Base-by-base conservation (phyloP, 495 filamentous ascomycete species). In the Neurospora intermedia region DNA sequence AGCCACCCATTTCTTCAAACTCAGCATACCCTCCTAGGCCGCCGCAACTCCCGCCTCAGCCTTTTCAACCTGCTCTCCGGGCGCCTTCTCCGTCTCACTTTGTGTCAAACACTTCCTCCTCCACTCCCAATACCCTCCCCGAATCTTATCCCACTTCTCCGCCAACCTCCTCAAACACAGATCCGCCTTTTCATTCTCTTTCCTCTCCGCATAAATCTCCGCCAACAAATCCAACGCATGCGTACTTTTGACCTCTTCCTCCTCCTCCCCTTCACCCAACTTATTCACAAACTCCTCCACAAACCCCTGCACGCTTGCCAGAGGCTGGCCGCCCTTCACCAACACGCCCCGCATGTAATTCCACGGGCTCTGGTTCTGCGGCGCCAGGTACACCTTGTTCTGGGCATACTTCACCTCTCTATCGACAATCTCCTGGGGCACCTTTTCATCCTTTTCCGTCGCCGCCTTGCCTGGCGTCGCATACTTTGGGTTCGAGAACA, bases 361-460 rank as follows among this genome's bases (percentile, higher is more conserved):
- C 96, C 96, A 99, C 8, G 94, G 88, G 77, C 91, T 93, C 78
- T 93, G 91, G 79, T 98, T 99, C 84, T 98, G 95, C 41, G 96
- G 96, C 69, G 94, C 94, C 31, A 89, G 84, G 35, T 83, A 77
- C 70, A 97, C 92, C 78, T 91, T 90, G 31, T 84, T 82, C 83
- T 93, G 83, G 9, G 90, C 87, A 77, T 88, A 97, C 75, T 84
- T 81, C 54, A 97, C 79, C 84, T 98, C 96, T 40, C 89, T 84
- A 76, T 94, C 89, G 16, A 96, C 81, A 40, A 93, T 79, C 6
- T 88, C 87, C 48, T 87, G 84, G 6, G 89, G 86, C 8, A 91
- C 85, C 72, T 82, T 78, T 16, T 83, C 78, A 71, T 87, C 81
- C 27, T 81, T 75, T 39, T 87, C 83, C 2, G 82, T 84, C 4